Conservation (phyloP, 2,329 filamentous ascomycete genomes). For the Calycina herbarum region DNA sequence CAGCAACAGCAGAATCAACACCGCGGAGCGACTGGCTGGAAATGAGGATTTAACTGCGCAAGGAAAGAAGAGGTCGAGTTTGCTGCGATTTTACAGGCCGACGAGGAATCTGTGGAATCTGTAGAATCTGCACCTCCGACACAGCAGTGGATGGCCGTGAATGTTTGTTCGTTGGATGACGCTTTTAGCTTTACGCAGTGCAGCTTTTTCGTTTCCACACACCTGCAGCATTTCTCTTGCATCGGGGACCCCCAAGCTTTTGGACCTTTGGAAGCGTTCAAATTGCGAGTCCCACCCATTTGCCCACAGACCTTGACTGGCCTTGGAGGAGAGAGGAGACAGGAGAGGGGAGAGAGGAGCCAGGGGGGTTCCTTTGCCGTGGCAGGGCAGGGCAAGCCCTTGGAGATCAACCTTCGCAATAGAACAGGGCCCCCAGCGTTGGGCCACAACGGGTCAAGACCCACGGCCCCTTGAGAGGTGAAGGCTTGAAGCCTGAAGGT, state of each 20-base stretch:
- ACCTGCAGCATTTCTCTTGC: slow-evolving; percentile 22
- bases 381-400: slow-evolving; percentile 5
- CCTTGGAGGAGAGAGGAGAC: slow-evolving; percentile 13
- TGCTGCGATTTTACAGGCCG: slow-evolving; percentile 25
- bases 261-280: slow-evolving; percentile 25
- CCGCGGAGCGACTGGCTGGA: slow-evolving; percentile 26
- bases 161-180: slow-evolving; percentile 30
- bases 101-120: slow-evolving; percentile 17
- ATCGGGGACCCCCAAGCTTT: slow-evolving; percentile 30
- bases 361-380: slow-evolving; percentile 12
- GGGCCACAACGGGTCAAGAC: slow-evolving; percentile 23
- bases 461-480: slow-evolving; percentile 12
- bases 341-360: not conserved
- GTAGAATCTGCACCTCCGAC: slow-evolving; percentile 17
- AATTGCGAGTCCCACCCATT: slow-evolving; percentile 29
- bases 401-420: slow-evolving; percentile 2
- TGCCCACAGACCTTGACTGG: slow-evolving; percentile 35
- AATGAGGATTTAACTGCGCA: slow-evolving; percentile 24
- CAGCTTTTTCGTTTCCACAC: slow-evolving; percentile 17
- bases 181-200: slow-evolving; percentile 30
- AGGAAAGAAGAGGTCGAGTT: slow-evolving; percentile 17
- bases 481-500: slow-evolving; percentile 7
- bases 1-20: slow-evolving; percentile 22
- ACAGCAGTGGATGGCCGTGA: slow-evolving; percentile 24
- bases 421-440: slow-evolving; percentile 3